phyloP scores from a whole-genome alignment of 148 eudicot species.

The Selenicereus undatus region DNA sequence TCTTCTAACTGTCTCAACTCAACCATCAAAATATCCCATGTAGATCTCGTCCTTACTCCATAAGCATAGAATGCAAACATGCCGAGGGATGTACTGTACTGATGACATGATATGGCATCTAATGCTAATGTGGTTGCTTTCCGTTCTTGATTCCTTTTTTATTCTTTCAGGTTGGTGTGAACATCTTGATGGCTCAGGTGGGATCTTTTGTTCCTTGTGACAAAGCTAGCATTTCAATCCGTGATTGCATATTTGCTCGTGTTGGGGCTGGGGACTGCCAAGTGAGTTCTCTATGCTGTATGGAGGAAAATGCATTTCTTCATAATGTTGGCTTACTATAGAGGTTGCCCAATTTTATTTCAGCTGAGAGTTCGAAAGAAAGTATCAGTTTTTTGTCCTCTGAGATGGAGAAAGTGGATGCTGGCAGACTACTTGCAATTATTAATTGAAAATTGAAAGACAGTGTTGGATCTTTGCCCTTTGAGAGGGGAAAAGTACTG shows the following conservation, averaged over 20 bases:
- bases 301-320: background rate
- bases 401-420: no score
- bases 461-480: background rate
- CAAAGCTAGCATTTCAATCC: conserved; percentile 81
- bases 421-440: no score
- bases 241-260: conserved; percentile 99
- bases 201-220: conserved; percentile 96
- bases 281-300: conserved; percentile 42
- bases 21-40: background rate
- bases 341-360: background rate
- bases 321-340: background rate
- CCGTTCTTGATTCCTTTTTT: background rate
- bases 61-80: background rate
- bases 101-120: background rate
- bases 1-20: background rate
- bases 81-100: background rate
- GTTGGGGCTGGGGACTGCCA: conserved; percentile 99
- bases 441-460: background rate
- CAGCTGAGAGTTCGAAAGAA: background rate
- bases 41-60: background rate
- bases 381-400: background rate
- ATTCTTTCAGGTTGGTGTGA: conserved; percentile 83
- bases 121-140: background rate
- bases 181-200: conserved; percentile 93
- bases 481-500: no score